phyloP scores from a whole-genome alignment of 805 yeast species.

The Ogataea dorogensis region DNA sequence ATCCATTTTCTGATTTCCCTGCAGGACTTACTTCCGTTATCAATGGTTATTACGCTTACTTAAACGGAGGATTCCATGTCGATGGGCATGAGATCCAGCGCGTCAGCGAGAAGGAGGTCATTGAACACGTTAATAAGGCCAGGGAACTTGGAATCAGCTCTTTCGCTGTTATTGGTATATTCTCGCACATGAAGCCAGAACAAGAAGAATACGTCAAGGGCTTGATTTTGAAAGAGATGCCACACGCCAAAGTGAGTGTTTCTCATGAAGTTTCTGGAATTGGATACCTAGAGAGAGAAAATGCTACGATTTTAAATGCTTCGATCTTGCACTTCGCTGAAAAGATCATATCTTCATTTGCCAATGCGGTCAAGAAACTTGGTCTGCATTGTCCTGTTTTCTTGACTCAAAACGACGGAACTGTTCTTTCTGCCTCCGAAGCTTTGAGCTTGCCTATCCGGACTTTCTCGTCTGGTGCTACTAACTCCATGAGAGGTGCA shows the following conservation, averaged over 20 bases:
- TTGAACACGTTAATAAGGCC: slow-evolving; percentile 27
- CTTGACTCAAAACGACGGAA: slow-evolving; percentile 48
- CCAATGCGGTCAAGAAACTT: slow-evolving; percentile 35
- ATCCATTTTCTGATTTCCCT: slow-evolving; percentile 48
- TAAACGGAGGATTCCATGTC: slow-evolving; percentile 44
- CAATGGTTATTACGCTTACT: slow-evolving; percentile 35
- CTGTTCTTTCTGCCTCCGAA: slow-evolving; percentile 40
- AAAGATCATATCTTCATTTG: slow-evolving; percentile 40
- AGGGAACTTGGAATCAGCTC: slow-evolving; percentile 34
- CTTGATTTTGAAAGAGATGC: slow-evolving; percentile 35
- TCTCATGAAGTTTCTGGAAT: slow-evolving; percentile 44
- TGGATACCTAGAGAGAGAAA: slow-evolving; percentile 47
- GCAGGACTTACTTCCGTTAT: slow-evolving; percentile 35
- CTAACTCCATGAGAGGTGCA: slow-evolving; percentile 49
- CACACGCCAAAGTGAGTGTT: slow-evolving; percentile 35
- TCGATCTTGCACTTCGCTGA: slow-evolving; percentile 43
- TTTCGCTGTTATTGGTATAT: slow-evolving; percentile 42
- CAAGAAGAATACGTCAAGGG: slow-evolving; percentile 39
- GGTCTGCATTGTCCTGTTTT: slow-evolving; percentile 41
- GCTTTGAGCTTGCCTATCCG: slow-evolving; percentile 42
- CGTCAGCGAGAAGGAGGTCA: slow-evolving; percentile 29
- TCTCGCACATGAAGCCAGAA: slow-evolving; percentile 37
- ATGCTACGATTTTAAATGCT: slow-evolving; percentile 47
- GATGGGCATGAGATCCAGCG: slow-evolving; percentile 40
- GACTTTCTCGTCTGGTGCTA: slow-evolving; percentile 50